These are phyloP conservation scores for Blastocystis sp. DNA, from an alignment of 352 stramenopile genomes.

Conservation along the genomic window DNA sequence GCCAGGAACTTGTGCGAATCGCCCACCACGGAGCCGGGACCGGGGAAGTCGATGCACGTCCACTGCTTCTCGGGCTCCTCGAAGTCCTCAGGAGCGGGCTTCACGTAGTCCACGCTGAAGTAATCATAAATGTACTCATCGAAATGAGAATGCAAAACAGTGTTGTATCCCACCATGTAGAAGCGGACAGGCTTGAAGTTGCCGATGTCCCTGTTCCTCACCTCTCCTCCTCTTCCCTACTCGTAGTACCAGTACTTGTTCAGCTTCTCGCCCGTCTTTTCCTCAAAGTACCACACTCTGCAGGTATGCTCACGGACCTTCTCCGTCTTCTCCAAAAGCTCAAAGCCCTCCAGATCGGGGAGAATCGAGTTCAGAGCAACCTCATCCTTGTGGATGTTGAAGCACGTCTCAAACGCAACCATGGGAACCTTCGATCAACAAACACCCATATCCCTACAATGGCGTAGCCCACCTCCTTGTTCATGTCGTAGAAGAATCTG, in stretches of 20 bases:
- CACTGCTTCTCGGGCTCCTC: constrained; percentile 69
- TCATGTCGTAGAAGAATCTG: constrained; percentile 54
- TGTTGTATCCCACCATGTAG: constrained; percentile 73
- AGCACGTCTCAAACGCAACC: constrained; percentile 72
- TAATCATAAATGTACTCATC: constrained; percentile 79
- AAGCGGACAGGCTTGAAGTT: constrained; percentile 70
- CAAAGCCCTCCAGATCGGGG: constrained; percentile 71
- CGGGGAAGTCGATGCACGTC: constrained; percentile 66
- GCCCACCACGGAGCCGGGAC: constrained; percentile 58
- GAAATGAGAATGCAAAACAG: constrained; percentile 73
- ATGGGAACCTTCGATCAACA: constrained; percentile 19
- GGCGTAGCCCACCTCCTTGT: constrained; percentile 47
- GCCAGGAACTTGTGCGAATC: constrained; percentile 64
- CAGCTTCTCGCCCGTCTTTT: constrained; percentile 66
- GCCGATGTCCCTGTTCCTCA: constrained; percentile 25
- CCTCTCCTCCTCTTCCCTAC: constrained; percentile 63
- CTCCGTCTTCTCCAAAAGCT: constrained; percentile 71
- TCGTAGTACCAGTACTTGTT: constrained; percentile 76
- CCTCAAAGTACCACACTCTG: constrained; percentile 72
- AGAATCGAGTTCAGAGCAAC: constrained; percentile 71
- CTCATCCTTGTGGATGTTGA: constrained; percentile 68
- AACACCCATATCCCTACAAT: constrained; percentile 20
- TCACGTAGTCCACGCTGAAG: constrained; percentile 70
- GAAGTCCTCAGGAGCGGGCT: constrained; percentile 66
- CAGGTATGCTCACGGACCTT: constrained; percentile 68